Evolutionary conservation across 2,329 filamentous ascomycete genomes (phyloP).

Genomic region (Neonectria faginata): DNA sequence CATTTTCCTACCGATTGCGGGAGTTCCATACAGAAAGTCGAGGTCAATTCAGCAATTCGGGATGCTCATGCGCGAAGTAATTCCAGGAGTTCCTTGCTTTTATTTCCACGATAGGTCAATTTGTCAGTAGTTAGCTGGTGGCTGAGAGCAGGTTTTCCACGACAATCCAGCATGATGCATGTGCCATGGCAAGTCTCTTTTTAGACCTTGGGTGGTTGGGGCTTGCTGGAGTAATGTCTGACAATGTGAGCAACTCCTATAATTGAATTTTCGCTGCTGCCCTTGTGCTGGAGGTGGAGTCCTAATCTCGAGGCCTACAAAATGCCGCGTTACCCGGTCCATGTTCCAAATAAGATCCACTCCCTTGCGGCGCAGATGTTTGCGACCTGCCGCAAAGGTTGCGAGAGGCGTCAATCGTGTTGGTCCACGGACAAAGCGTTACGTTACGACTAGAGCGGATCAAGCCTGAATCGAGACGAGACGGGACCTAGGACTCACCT

Average conservation of each 20-base stretch:
- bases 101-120: too few species aligned
- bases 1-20: too few species aligned
- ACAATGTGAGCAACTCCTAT: not conserved
- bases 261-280: not conserved
- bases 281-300: not conserved
- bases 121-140: too few species aligned
- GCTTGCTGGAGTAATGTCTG: too few species aligned
- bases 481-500: not conserved
- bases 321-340: conserved; percentile 26
- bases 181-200: too few species aligned
- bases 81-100: too few species aligned
- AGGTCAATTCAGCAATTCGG: too few species aligned
- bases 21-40: too few species aligned
- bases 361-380: conserved; percentile 16
- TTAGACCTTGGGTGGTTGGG: too few species aligned
- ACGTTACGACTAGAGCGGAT: not conserved
- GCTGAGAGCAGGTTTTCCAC: too few species aligned
- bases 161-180: too few species aligned
- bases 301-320: conserved; percentile 3
- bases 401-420: conserved; percentile 6
- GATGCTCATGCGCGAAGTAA: too few species aligned
- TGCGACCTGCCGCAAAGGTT: conserved; percentile 30
- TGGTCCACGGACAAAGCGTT: conserved; percentile 13
- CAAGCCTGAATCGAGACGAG: not conserved
- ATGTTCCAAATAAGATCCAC: conserved; percentile 15